Evolutionary conservation across 805 yeast species (phyloP).

Genomic region (Starmerella floris): DNA sequence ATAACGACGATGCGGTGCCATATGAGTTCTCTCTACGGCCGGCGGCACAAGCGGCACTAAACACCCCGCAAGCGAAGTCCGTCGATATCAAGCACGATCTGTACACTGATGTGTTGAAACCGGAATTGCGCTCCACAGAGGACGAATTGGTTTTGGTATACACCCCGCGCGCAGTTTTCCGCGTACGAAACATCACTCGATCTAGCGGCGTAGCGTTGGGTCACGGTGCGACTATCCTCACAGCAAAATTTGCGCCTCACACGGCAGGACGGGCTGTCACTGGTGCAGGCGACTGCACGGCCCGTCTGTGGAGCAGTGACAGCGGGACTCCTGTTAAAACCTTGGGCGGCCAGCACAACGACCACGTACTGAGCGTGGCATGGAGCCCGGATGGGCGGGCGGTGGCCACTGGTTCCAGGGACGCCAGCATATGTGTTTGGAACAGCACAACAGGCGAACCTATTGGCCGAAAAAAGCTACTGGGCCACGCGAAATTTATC

Average conservation of each 20-base stretch:
- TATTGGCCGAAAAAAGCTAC: slow-evolving; percentile 49
- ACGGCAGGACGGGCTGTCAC: slow-evolving; percentile 76
- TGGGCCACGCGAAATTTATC: slow-evolving; percentile 82
- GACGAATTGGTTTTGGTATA: slow-evolving; percentile 81
- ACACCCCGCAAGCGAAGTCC: slow-evolving; percentile 26
- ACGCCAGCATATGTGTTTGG: slow-evolving; percentile 79
- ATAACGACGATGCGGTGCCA: slow-evolving; percentile 70
- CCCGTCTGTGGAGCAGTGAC: slow-evolving; percentile 92
- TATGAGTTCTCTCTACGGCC: slow-evolving; percentile 61
- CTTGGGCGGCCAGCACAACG: slow-evolving; percentile 58
- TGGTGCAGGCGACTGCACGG: slow-evolving; percentile 94
- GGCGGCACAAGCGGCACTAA: slow-evolving; percentile 21
- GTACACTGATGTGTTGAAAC: slow-evolving; percentile 69
- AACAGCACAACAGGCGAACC: slow-evolving; percentile 61
- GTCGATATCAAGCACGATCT: slow-evolving; percentile 62
- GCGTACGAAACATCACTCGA: slow-evolving; percentile 80
- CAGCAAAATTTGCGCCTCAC: slow-evolving; percentile 88
- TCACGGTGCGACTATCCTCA: slow-evolving; percentile 84
- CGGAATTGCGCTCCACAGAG: slow-evolving; percentile 79
- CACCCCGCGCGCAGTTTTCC: slow-evolving; percentile 90
- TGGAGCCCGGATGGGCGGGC: slow-evolving; percentile 87
- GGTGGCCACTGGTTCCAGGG: slow-evolving; percentile 95
- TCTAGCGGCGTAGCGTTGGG: slow-evolving; percentile 89
- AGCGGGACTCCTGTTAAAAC: slow-evolving; percentile 83
- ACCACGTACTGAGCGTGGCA: slow-evolving; percentile 85